phyloP scores from a whole-genome alignment of 805 yeast genomes.

The Ogataea pini region DNA sequence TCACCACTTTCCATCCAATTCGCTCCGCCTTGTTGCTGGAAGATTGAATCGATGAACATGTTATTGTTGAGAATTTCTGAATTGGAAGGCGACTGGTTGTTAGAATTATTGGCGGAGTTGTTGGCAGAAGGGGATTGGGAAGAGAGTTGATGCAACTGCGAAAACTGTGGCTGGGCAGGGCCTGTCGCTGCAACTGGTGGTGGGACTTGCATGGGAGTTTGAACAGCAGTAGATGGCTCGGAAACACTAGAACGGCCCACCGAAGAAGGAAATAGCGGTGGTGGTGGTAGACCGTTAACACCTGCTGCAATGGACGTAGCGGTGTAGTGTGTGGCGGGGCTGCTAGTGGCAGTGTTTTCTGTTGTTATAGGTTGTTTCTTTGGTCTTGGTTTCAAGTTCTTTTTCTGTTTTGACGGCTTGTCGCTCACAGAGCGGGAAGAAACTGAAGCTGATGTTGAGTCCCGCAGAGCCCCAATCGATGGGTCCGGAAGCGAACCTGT shows the following conservation, averaged over 20 bases:
- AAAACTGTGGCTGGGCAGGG: slow-evolving; percentile 4
- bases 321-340: slow-evolving; percentile 17
- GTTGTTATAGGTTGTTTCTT: slow-evolving; percentile 4
- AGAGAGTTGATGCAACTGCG: slow-evolving; percentile 9
- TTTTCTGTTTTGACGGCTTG: slow-evolving; percentile 7
- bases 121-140: slow-evolving; percentile 23
- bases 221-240: not conserved
- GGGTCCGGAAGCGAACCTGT: slow-evolving; percentile 59
- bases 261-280: slow-evolving; percentile 28
- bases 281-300: slow-evolving; percentile 28
- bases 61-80: slow-evolving; percentile 30
- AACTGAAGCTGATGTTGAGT: not conserved
- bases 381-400: slow-evolving; percentile 7
- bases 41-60: slow-evolving; percentile 50
- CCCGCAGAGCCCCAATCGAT: not conserved
- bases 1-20: slow-evolving; percentile 87
- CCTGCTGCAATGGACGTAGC: slow-evolving; percentile 28
- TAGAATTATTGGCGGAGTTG: slow-evolving; percentile 19
- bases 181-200: slow-evolving; percentile 2
- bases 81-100: slow-evolving; percentile 26
- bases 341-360: not conserved
- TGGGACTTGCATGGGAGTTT: not conserved
- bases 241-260: slow-evolving; percentile 6
- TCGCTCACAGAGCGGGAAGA: not conserved
- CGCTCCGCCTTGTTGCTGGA: slow-evolving; percentile 79